phyloP scores from a whole-genome alignment of 192 early-diverging fungal genomes.

The Rhizophagus sp. region DNA sequence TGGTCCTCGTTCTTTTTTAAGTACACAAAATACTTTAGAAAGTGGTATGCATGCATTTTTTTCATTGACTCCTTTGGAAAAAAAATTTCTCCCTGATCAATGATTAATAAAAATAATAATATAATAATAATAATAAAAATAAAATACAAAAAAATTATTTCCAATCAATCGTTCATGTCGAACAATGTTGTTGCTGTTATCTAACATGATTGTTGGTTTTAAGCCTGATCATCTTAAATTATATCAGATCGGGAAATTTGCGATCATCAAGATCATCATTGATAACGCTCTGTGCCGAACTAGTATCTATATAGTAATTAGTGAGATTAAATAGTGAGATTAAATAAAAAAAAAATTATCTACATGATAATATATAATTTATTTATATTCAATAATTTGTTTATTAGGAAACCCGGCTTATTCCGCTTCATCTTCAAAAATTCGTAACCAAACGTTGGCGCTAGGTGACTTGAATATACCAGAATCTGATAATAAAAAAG shows the following conservation, averaged over 20 bases:
- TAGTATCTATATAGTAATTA: not conserved
- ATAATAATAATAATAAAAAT: too few species aligned
- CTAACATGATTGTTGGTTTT: not conserved
- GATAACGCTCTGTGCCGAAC: not conserved
- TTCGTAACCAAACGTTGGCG: conserved; percentile 42
- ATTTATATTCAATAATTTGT: not conserved
- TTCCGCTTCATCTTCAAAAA: conserved; percentile 42
- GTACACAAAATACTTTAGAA: conserved; percentile 7
- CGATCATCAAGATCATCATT: not conserved
- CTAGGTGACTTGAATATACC: conserved; percentile 34
- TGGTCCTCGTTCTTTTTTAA: conserved; percentile 17
- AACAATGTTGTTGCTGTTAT: not conserved
- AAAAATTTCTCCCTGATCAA: not conserved
- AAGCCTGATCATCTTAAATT: not conserved
- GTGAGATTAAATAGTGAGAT: not conserved
- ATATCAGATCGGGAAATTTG: conserved; percentile 9
- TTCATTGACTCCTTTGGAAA: not conserved
- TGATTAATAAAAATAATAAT: too few species aligned
- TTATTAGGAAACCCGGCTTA: conserved; percentile 31
- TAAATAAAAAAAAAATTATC: not conserved
- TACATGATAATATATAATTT: not conserved
- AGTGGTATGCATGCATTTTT: conserved; percentile 9
- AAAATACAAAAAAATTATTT: too few species aligned
- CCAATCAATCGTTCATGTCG: not conserved
- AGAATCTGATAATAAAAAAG: conserved; percentile 23